phyloP scores from a whole-genome alignment of 23 red algal species.

The Gracilaria caudata region DNA sequence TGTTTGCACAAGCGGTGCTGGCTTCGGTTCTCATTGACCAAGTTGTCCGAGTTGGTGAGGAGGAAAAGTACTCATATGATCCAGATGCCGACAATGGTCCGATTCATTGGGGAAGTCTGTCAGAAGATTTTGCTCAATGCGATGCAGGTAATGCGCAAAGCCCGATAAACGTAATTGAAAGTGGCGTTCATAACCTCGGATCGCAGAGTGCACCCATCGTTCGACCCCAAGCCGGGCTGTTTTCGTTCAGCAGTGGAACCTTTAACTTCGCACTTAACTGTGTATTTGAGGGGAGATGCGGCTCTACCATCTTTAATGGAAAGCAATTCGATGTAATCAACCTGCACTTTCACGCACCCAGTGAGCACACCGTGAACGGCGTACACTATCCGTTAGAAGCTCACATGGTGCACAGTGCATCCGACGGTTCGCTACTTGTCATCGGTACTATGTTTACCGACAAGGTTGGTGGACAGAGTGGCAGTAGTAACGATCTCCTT shows the following conservation, averaged over 20 bases:
- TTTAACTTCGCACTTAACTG: conserved; percentile 30
- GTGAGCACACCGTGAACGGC: conserved; percentile 57
- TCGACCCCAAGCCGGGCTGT: background rate
- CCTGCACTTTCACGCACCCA: conserved; percentile 41
- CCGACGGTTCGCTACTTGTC: conserved; percentile 17
- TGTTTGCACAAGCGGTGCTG: background rate
- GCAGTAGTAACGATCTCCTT: background rate
- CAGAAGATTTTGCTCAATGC: background rate
- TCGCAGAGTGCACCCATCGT: background rate
- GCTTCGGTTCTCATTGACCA: background rate
- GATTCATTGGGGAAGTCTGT: conserved; percentile 11
- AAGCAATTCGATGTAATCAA: conserved; percentile 28
- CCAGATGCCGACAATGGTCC: conserved; percentile 21
- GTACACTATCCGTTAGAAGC: conserved; percentile 36
- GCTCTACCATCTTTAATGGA: conserved; percentile 8
- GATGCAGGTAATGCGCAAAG: background rate
- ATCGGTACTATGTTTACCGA: conserved; percentile 22
- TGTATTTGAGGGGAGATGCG: background rate
- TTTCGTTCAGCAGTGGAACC: conserved; percentile 7
- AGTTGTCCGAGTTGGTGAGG: background rate
- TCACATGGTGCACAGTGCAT: conserved; percentile 39
- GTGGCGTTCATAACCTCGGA: background rate
- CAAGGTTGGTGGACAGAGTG: background rate
- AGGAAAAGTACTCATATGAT: conserved; percentile 26
- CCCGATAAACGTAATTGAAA: conserved; percentile 22